phyloP scores from a whole-genome alignment of 768 basidiomycete species.

The Phlebiopsis gigantea region DNA sequence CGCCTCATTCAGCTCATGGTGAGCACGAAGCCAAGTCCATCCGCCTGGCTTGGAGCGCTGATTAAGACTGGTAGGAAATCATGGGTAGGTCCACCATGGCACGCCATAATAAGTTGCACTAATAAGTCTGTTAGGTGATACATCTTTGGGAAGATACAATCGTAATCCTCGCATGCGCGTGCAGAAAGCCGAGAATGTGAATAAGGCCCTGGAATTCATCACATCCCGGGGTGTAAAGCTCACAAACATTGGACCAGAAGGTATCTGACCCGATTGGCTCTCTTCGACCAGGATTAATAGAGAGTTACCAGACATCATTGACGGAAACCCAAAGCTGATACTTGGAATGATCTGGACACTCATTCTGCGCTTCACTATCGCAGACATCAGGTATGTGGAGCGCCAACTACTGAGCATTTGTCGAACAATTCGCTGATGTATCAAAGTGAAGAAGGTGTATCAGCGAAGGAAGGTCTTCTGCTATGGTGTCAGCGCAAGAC shows the following conservation, averaged over 20 bases:
- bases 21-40: constrained; percentile 11
- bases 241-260: constrained; percentile 97
- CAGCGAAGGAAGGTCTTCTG: constrained; percentile 93
- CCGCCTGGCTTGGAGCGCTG: neutral
- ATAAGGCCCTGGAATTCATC: constrained; percentile 94
- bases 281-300: neutral
- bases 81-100: constrained; percentile 58
- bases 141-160: constrained; percentile 93
- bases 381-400: constrained; percentile 88
- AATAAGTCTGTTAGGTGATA: constrained; percentile 52
- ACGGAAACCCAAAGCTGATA: constrained; percentile 97
- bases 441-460: constrained; percentile 91
- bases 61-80: constrained; percentile 65
- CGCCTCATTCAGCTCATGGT: constrained; percentile 95
- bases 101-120: constrained; percentile 9
- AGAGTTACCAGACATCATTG: constrained; percentile 79
- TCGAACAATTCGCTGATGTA: neutral
- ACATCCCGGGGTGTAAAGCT: constrained; percentile 89
- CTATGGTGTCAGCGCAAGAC: constrained; percentile 99
- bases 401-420: neutral
- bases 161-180: constrained; percentile 85
- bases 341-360: constrained; percentile 99
- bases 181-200: constrained; percentile 98
- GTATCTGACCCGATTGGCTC: constrained; percentile 30
- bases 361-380: constrained; percentile 95